phyloP scores from a whole-genome alignment of 2,329 filamentous ascomycete species.

The Harringtonia aguacate region DNA sequence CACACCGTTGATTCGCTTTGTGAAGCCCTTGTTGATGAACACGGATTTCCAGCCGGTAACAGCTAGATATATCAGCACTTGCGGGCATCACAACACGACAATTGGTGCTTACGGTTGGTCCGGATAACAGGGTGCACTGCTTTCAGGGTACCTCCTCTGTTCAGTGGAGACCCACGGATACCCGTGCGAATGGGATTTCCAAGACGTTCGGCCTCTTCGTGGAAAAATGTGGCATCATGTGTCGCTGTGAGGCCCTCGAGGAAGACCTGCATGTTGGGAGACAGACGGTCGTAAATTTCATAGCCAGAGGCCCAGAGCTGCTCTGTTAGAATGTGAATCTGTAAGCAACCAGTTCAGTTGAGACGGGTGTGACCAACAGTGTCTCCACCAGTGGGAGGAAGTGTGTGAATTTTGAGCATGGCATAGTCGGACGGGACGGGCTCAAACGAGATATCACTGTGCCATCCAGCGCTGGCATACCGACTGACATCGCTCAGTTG shows the following conservation, averaged over 20 bases:
- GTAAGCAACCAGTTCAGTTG: too few species aligned
- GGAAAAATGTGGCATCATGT: slow-evolving; percentile 32
- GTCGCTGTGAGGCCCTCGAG: slow-evolving; percentile 33
- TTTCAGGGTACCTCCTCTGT: slow-evolving; percentile 39
- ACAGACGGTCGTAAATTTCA: slow-evolving; percentile 37
- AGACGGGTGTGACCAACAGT: neutral
- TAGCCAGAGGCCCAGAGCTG: slow-evolving; percentile 32
- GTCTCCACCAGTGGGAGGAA: slow-evolving; percentile 26
- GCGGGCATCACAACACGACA: too few species aligned
- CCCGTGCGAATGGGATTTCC: slow-evolving; percentile 23
- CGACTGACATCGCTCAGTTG: slow-evolving; percentile 38
- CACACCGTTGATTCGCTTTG: slow-evolving; percentile 42
- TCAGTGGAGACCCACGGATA: slow-evolving; percentile 43
- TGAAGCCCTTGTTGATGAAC: slow-evolving; percentile 39
- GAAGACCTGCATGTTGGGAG: slow-evolving; percentile 34
- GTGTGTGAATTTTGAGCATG: slow-evolving; percentile 35
- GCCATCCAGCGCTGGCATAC: slow-evolving; percentile 29
- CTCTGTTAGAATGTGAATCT: slow-evolving; percentile 33
- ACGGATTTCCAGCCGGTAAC: slow-evolving; percentile 48
- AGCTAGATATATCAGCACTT: too few species aligned
- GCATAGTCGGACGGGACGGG: slow-evolving; percentile 41
- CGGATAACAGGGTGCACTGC: slow-evolving; percentile 44
- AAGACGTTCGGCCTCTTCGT: slow-evolving; percentile 34
- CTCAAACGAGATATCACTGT: slow-evolving; percentile 37
- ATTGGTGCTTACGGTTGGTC: slow-evolving; percentile 36